Evolutionary conservation across 176 grass and related monocot genomes (phyloP).

Genomic region (Paspalum vaginatum): DNA sequence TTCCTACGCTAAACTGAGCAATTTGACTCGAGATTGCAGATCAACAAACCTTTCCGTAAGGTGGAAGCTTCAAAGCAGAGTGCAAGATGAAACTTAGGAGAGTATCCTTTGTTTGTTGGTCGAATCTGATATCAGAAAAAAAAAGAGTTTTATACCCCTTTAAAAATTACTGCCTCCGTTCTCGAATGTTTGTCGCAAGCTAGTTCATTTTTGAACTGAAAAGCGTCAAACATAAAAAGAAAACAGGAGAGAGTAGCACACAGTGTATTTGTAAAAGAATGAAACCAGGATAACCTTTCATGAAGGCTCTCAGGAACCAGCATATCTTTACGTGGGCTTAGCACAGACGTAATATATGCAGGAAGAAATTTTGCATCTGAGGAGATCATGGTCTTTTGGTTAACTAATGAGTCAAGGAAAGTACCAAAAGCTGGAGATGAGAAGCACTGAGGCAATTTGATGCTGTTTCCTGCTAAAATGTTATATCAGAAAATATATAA

Average conservation of each 20-base stretch:
- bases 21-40: slow-evolving; percentile 29
- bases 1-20: not conserved
- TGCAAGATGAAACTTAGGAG: slow-evolving; percentile 71
- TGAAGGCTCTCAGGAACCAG: slow-evolving; percentile 69
- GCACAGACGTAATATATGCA: slow-evolving; percentile 78
- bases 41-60: slow-evolving; percentile 82
- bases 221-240: not conserved
- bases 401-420: slow-evolving; percentile 70
- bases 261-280: slow-evolving; percentile 31
- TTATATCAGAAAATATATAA: slow-evolving; percentile 39
- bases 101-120: slow-evolving; percentile 58
- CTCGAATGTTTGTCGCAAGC: no score
- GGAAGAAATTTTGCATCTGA: slow-evolving; percentile 75
- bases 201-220: no score
- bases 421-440: slow-evolving; percentile 65
- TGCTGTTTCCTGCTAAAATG: slow-evolving; percentile 62
- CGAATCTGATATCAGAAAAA: slow-evolving; percentile 69
- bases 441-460: slow-evolving; percentile 55
- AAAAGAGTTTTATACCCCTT: slow-evolving; percentile 5
- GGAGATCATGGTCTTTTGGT: slow-evolving; percentile 80
- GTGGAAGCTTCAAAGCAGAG: slow-evolving; percentile 64
- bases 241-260: not conserved
- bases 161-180: no score
- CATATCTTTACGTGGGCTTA: slow-evolving; percentile 61
- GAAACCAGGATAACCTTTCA: slow-evolving; percentile 52